A percentile compares a stretch with the other conserved stretches of the same genome.
These are phyloP conservation scores for Trichoderma sp. DNA, from an alignment of 2,329 filamentous ascomycete species.

Conservation along the genomic window DNA sequence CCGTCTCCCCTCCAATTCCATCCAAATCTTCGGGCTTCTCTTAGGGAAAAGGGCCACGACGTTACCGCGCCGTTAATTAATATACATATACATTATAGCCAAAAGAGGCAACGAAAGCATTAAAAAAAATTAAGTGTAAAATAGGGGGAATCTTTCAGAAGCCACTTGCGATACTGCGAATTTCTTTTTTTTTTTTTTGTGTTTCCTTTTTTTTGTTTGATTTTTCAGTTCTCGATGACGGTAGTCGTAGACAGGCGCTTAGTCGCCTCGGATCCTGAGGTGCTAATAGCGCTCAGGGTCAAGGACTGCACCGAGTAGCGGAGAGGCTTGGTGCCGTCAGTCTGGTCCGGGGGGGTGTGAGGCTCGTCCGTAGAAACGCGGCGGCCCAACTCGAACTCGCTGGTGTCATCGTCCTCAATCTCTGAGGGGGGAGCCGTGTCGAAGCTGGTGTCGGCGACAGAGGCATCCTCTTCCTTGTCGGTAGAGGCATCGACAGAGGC, in stretches of 20 bases:
- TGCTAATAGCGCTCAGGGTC: slow-evolving; percentile 24
- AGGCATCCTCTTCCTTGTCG: slow-evolving; percentile 4
- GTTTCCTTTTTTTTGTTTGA: not conserved
- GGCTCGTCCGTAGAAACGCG: slow-evolving; percentile 24
- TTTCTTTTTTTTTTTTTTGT: not conserved
- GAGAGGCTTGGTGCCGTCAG: slow-evolving; percentile 26
- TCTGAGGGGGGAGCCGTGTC: slow-evolving; percentile 9
- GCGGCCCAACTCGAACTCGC: slow-evolving; percentile 8
- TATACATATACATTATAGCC: slow-evolving; percentile 26
- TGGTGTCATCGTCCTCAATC: slow-evolving; percentile 13
- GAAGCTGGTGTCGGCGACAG: not conserved
- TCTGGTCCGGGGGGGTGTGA: slow-evolving; percentile 33
- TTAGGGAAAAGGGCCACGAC: not conserved
- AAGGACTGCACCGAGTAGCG: slow-evolving; percentile 29
- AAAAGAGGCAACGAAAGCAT: slow-evolving; percentile 9
- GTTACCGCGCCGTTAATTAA: slow-evolving; percentile 13
- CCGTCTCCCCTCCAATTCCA: not conserved
- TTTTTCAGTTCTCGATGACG: slow-evolving; percentile 6
- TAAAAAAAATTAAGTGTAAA: not conserved
- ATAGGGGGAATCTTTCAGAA: not conserved
- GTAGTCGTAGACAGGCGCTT: slow-evolving; percentile 29
- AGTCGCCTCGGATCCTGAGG: slow-evolving; percentile 16
- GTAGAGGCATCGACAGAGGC: not conserved
- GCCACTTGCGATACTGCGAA: not conserved
- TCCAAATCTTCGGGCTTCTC: not conserved